Evolutionary conservation across 2,329 filamentous ascomycete genomes (phyloP), one percentile per base, ranked within the genome.

Genomic region (Aspergillus oerlinghausenensis): DNA sequence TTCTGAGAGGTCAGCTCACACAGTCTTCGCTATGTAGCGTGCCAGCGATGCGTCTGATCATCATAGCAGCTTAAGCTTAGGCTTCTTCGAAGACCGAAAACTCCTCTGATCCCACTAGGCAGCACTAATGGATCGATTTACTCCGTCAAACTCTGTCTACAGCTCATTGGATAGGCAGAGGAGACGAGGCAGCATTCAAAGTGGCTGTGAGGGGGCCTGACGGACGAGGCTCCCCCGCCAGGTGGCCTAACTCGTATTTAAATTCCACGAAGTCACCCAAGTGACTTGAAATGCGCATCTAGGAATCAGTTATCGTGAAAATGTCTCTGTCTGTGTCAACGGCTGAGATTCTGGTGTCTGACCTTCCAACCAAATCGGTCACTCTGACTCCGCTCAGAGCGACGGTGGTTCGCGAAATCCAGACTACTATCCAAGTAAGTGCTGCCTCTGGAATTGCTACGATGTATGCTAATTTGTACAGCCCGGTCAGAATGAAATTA

Each of bases 321-420:
- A 65, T 64, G 63, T 47, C 56, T 1, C 53, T 47, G 11, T 23
- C 60, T 14, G 40, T 63, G 26, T 38, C 58, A n/a, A 59, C 56
- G 1, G 52, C 56, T 3, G 65, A 66, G 49, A 55, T 84, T 67
- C 77, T 78, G 32, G 70, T 88, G 59, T 79, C 80, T 47, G 79
- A 85, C 50, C 73, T 88, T 29, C 65, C 74, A 8, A 88, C 86
- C 35, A 82, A 82, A 51, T 81, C 81, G 0, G 85, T 89, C 17
- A 85, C 82, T 0, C 77, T 89, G 43, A 88, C 86, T 57, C 85
- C 86, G 0, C 76, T 77, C 1, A 76, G 81, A 60, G 86, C 86
- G 1, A 84, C 86, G 50, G 70, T 88, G 29, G 77, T 82, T 11
- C 80, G 85, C 26, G 82, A 87, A 53, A 80, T 88, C 65, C 80